Percentiles rank a stretch among this genome's conserved stretches.
phyloP scores from a whole-genome alignment of 2,329 filamentous ascomycete species.

The Fusarium tricinctum region DNA sequence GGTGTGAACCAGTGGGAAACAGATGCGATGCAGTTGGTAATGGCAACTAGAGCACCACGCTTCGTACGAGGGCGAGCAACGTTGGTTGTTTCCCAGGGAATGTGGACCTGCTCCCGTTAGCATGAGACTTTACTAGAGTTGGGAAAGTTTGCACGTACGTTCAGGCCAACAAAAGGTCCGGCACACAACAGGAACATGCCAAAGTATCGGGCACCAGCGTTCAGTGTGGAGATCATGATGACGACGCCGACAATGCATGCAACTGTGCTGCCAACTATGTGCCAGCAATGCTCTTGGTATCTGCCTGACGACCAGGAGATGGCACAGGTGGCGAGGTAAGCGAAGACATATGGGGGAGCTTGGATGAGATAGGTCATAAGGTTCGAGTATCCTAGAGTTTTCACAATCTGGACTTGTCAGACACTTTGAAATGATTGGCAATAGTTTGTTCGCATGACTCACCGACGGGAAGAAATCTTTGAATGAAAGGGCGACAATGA shows the following conservation, averaged over 20 bases:
- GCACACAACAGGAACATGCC: slow-evolving; percentile 6
- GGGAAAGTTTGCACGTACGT: neutral
- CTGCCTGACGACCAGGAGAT: slow-evolving; percentile 5
- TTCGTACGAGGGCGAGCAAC: slow-evolving; percentile 6
- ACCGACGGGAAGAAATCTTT: slow-evolving; percentile 9
- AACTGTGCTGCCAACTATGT: neutral
- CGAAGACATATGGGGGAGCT: neutral
- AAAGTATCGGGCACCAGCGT: slow-evolving; percentile 2
- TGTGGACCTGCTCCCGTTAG: neutral
- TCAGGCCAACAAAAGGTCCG: neutral
- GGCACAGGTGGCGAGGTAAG: neutral
- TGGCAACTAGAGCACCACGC: neutral
- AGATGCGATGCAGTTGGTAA: slow-evolving; percentile 4
- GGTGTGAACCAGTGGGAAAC: slow-evolving; percentile 6
- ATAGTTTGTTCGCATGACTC: neutral
- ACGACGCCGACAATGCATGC: neutral
- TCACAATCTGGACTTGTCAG: neutral
- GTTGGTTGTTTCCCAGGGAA: slow-evolving; percentile 7
- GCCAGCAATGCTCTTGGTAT: slow-evolving; percentile 4
- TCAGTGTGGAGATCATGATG: neutral
- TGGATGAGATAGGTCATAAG: slow-evolving; percentile 10
- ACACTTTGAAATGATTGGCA: too few species aligned
- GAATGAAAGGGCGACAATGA: slow-evolving; percentile 6
- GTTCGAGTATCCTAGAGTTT: neutral
- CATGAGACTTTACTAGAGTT: neutral